Conservation (phyloP, 1,284 basidiomycete species). For the Sporisorium sorghi region DNA sequence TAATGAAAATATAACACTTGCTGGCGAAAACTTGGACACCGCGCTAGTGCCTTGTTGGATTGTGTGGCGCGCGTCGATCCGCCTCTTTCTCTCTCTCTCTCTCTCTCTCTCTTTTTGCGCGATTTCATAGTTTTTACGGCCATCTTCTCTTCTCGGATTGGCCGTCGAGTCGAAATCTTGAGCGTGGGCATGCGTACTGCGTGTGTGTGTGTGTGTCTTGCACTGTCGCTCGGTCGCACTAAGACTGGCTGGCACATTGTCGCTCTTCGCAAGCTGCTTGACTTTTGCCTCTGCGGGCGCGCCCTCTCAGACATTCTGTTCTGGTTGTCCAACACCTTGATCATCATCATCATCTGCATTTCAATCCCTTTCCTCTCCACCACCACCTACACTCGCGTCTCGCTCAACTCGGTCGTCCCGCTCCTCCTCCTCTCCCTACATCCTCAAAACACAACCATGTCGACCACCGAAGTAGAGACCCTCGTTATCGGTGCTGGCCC, state of each 20-base stretch:
- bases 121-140: not conserved
- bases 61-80: slow-evolving; percentile 3
- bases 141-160: not conserved
- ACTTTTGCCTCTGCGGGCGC: not conserved
- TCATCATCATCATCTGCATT: not conserved
- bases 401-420: slow-evolving; percentile 7
- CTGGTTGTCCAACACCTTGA: not conserved
- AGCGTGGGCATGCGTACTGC: slow-evolving; percentile 3
- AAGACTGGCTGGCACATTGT: not conserved
- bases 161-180: not conserved
- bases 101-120: too few relatives aligned
- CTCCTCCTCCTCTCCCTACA: not conserved
- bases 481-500: slow-evolving; percentile 69
- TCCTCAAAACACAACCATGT: slow-evolving; percentile 19
- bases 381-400: not conserved
- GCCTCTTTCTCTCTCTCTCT: not conserved
- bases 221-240: not conserved
- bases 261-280: not conserved
- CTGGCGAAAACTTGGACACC: not conserved
- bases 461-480: slow-evolving; percentile 61
- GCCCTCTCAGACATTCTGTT: not conserved
- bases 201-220: not conserved
- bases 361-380: not conserved
- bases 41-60: not conserved
- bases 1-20: not conserved